Percentiles rank a stretch among this genome's conserved stretches.
Evolutionary conservation across 441 rosid genomes (phyloP).

Genomic region (Gossypium schwendimanii): DNA sequence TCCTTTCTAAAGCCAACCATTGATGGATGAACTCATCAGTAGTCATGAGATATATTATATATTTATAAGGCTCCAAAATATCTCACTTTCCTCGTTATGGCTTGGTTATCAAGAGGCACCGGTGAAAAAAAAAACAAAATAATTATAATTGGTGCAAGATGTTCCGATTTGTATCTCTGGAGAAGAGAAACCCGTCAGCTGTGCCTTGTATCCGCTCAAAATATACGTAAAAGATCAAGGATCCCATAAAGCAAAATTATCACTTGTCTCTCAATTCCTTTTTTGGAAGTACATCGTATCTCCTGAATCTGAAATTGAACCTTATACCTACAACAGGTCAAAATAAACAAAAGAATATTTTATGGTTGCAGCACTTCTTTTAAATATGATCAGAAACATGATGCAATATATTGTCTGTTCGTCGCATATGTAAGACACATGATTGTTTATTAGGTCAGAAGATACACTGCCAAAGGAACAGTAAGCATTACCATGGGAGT

Average conservation of each 20-base stretch:
- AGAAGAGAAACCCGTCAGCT: constrained; percentile 6
- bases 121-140: neutral
- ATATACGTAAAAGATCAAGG: neutral
- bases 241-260: constrained; percentile 1
- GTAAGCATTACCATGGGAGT: constrained; percentile 40
- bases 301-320: constrained; percentile 67
- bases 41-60: neutral
- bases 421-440: neutral
- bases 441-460: neutral
- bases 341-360: neutral
- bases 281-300: constrained; percentile 71
- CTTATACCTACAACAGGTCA: constrained; percentile 45
- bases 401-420: neutral
- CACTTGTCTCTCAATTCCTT: constrained; percentile 72
- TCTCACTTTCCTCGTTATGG: neutral
- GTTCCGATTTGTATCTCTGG: neutral
- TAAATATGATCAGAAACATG: neutral
- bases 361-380: neutral
- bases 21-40: neutral
- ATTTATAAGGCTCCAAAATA: neutral
- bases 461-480: neutral
- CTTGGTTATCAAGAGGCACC: constrained; percentile 5
- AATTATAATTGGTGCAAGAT: neutral
- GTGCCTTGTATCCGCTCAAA: neutral
- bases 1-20: neutral